Base-by-base conservation (phyloP, 768 basidiomycete species). In the Antrodiella citrinella region DNA sequence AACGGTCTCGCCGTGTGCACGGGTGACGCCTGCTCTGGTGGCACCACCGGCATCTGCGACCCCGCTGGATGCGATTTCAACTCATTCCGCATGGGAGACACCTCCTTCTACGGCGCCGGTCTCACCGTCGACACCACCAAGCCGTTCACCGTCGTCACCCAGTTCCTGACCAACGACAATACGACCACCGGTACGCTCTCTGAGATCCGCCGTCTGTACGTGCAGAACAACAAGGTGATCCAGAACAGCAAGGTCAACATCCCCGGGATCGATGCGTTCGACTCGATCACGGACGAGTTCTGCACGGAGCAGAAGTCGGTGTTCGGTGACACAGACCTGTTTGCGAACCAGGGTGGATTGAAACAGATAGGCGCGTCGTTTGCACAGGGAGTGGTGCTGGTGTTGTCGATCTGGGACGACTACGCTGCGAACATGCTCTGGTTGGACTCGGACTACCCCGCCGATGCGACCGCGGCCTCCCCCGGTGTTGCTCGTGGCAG, bases 51-150 rank as follows among this genome's bases (percentile, higher is more conserved):
- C 41, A 56, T 74, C 38, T 80, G 78, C 64, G 78, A 80, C 64
- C 67, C 68, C 48, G 75, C 75, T 51, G 78, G 78, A 18, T 80
- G 78, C 60, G 78, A 79, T 55, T 80, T 77, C 72, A 80, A 78
- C 72, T 75, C 78, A n/a, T 80, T 59, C 72, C 75, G 77, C 59
- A 69, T 75, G 72, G 77, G 77, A 23, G 58, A 68, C 63, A 62
- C 54, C 39, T 48, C 45, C 26, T 54, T 54, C 73, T 69, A 69
- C 59, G 78, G 78, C 44, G 59, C 62, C n/a, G 72, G 72, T 49
- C 55, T 59, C 57, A 74, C 67, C 45, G 69, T 80, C 62, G 72
- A 79, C 69, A 79, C 76, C 58, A 69, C 50, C 61, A 60, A 65
- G 57, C 69, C 67, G 52, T 67, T 78, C 68, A 78, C 77, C 50